These are phyloP conservation scores for Trichophyton schoenleinii DNA, from an alignment of 2,329 filamentous ascomycete species.

Conservation along the genomic window DNA sequence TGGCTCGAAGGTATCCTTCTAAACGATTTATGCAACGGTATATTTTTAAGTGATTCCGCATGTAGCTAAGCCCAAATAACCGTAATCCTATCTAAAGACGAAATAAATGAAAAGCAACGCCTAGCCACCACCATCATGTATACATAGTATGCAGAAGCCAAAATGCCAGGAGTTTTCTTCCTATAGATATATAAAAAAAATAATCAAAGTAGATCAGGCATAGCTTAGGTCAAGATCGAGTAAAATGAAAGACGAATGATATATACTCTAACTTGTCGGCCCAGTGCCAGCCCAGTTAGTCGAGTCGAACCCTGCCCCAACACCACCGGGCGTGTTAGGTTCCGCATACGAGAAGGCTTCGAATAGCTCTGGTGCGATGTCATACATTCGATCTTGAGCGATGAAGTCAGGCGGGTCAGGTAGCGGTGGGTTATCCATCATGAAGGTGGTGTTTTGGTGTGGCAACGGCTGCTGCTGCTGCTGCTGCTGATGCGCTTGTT, in stretches of 20 bases:
- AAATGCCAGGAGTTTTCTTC: not conserved
- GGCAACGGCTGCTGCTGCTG: constrained; percentile 11
- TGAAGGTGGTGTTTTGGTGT: constrained; percentile 10
- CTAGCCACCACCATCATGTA: not conserved
- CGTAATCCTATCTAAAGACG: not conserved
- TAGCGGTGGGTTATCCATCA: constrained; percentile 14
- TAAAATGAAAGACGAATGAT: not conserved
- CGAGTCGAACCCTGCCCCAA: constrained; percentile 22
- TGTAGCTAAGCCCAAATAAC: not conserved
- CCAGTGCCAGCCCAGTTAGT: not conserved
- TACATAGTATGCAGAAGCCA: not conserved
- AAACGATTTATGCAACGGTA: too few species aligned
- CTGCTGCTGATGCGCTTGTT: constrained; percentile 15
- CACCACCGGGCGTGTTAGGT: constrained; percentile 32
- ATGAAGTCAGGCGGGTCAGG: constrained; percentile 19
- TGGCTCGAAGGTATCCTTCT: too few species aligned
- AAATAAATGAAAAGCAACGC: not conserved
- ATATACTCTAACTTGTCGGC: not conserved
- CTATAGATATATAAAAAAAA: not conserved
- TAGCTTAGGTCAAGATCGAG: too few species aligned
- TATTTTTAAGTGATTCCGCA: not conserved
- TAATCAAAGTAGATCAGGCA: not conserved
- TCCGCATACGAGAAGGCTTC: constrained; percentile 35
- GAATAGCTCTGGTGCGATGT: constrained; percentile 34
- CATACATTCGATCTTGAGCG: constrained; percentile 29